Base-by-base conservation (phyloP, 2,329 filamentous ascomycete genomes). In the Nemania diffusa region DNA sequence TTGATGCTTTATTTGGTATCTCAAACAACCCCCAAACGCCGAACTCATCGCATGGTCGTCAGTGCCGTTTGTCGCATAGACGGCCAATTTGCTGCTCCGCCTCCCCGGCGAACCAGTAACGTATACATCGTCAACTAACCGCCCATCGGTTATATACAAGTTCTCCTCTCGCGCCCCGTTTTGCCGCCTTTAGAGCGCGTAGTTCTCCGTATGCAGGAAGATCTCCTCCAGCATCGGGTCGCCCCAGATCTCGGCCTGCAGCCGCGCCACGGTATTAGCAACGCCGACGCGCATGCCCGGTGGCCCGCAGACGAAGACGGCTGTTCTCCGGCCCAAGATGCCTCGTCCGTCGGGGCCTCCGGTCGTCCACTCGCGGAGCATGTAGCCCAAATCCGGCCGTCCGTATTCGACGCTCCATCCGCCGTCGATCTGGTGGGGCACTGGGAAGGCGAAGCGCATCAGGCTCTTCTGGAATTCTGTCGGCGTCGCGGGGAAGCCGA, bases 381-480 rank as follows among this genome's bases (percentile, higher is more conserved):
- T 93, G 78, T 91, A 95, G 0, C 92, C 91, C 40, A 98, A 87
- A 73, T 97, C 91, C 0, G 95, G 95, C 0, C 95, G 88, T 20
- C 94, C 94, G 79, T 97, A 97, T 80, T 97, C 94, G 15, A 96
- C 93, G 71, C 88, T 92, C 93, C 95, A 97, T 62, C 94, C 92
- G 71, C 93, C 91, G 71, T 90, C 88, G 66, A 89, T 90, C 79
- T 89, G 85, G 74, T 88, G 85, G 34, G 87, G 86, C 40, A 89
- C 82, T 0, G 94, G 88, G 77, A 97, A 97, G 0, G 94, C 94
- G 76, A 96, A 97, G 17, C 93, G 91, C 89, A 97, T 95, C 57
- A 97, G 83, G 73, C 89, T 93, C 84, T 94, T 95, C 76, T 97
- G 93, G 79, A 97, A 93, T 73, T 94, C 90, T 0, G 92, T 94